Conservation (phyloP, 495 filamentous ascomycete genomes). For the Trichoderma orchidacearum region DNA sequence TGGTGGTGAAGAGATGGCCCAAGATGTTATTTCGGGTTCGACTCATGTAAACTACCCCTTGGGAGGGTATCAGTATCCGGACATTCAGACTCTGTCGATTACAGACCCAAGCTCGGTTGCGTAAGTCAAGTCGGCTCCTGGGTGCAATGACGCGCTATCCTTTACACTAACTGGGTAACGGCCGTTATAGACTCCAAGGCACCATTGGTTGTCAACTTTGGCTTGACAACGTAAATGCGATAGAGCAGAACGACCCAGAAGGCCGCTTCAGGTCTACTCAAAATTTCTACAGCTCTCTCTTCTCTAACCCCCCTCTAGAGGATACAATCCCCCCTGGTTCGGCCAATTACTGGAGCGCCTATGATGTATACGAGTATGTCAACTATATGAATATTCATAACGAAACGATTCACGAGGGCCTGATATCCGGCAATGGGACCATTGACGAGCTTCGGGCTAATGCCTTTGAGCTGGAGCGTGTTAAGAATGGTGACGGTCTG, state of each 20-base stretch:
- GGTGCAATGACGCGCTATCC: neutral
- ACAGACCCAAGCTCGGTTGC: constrained; percentile 20
- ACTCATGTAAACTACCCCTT: constrained; percentile 19
- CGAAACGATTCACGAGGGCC: constrained; percentile 7
- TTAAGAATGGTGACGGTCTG: constrained; percentile 18
- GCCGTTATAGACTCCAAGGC: constrained; percentile 21
- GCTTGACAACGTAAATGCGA: neutral
- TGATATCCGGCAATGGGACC: constrained; percentile 6
- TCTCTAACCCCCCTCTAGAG: constrained; percentile 12
- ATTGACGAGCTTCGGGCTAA: constrained; percentile 13
- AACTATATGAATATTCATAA: constrained; percentile 22
- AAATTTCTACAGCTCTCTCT: constrained; percentile 16
- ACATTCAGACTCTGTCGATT: constrained; percentile 13
- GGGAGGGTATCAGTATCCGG: constrained; percentile 28
- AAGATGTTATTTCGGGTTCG: constrained; percentile 13
- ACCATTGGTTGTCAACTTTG: constrained; percentile 16
- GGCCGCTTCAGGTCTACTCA: constrained; percentile 9
- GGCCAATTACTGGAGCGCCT: constrained; percentile 25
- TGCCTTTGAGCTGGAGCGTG: constrained; percentile 19
- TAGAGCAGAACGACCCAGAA: neutral
- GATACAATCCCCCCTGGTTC: constrained; percentile 10
- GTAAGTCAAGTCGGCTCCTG: constrained; percentile 9
- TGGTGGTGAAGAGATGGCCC: constrained; percentile 16
- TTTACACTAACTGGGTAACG: too few species aligned
- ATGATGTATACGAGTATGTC: constrained; percentile 30